These are phyloP conservation scores for Rhododendron williamsianum DNA, from an alignment of 148 eudicot species.

Conservation along the genomic window DNA sequence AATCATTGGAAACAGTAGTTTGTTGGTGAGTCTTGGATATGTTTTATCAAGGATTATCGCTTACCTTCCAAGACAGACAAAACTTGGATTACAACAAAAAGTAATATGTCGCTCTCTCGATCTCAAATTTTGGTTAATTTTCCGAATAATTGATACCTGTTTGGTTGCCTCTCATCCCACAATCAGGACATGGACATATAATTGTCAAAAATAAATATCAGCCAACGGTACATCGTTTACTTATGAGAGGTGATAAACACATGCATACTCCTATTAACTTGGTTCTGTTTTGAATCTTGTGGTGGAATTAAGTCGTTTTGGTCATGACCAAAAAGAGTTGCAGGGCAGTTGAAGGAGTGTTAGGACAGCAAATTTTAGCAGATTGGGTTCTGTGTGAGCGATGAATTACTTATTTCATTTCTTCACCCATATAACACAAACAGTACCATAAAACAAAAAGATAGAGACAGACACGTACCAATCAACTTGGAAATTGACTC, in stretches of 20 bases:
- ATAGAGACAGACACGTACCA: not conserved
- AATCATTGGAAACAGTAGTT: not conserved
- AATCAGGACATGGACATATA: not conserved
- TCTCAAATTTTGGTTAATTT: not conserved
- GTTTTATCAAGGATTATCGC: not conserved
- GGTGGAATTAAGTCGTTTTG: not conserved
- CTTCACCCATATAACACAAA: no score
- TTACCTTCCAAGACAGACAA: not conserved
- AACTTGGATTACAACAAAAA: not conserved
- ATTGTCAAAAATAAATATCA: not conserved
- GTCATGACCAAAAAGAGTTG: not conserved
- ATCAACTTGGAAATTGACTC: no score
- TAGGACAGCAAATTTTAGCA: not conserved
- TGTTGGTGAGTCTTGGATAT: not conserved
- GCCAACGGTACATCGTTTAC: not conserved
- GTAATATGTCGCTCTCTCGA: not conserved
- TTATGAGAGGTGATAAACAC: not conserved
- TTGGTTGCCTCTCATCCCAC: not conserved
- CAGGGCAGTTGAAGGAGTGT: constrained; percentile 2
- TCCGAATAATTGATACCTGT: not conserved
- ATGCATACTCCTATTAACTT: not conserved
- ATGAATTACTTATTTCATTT: not conserved
- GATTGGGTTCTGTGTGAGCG: constrained; percentile 3
- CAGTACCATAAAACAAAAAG: no score
- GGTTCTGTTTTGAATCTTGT: not conserved